Conservation (phyloP, 1,139 yeast species). For the Yamadazyma conglobata region DNA sequence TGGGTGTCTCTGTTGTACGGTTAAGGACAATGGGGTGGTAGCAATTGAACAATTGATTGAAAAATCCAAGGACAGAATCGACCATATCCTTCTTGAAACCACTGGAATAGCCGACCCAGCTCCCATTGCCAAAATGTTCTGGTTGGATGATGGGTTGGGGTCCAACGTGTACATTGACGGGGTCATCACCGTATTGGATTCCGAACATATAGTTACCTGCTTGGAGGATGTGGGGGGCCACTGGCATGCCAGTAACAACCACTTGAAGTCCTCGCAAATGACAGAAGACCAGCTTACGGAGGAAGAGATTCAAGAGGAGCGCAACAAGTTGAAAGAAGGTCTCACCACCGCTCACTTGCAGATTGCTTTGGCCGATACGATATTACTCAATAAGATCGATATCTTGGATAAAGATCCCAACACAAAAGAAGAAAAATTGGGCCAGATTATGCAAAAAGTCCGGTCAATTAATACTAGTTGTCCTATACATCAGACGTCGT, state of each 20-base stretch:
- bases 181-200: conserved; percentile 86
- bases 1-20: conserved; percentile 96
- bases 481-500: conserved; percentile 63
- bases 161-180: conserved; percentile 90
- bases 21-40: conserved; percentile 87
- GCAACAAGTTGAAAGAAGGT: conserved; percentile 36
- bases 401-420: conserved; percentile 22
- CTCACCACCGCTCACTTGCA: conserved; percentile 86
- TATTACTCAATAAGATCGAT: conserved; percentile 78
- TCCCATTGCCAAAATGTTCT: conserved; percentile 94
- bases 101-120: conserved; percentile 99
- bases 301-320: conserved; percentile 35
- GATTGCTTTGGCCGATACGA: conserved; percentile 82
- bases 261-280: conserved; percentile 22
- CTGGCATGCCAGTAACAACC: conserved; percentile 44
- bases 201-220: conserved; percentile 62
- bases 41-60: conserved; percentile 89
- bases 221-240: conserved; percentile 69
- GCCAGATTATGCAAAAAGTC: conserved; percentile 35
- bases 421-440: conserved; percentile 16
- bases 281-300: conserved; percentile 22
- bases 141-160: conserved; percentile 88
- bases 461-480: conserved; percentile 63
- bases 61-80: conserved; percentile 69
- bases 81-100: conserved; percentile 86